Evolutionary conservation across 1,284 basidiomycete species (phyloP), one percentile per base, ranked within the genome.

Genomic region (Tilletia caries): DNA sequence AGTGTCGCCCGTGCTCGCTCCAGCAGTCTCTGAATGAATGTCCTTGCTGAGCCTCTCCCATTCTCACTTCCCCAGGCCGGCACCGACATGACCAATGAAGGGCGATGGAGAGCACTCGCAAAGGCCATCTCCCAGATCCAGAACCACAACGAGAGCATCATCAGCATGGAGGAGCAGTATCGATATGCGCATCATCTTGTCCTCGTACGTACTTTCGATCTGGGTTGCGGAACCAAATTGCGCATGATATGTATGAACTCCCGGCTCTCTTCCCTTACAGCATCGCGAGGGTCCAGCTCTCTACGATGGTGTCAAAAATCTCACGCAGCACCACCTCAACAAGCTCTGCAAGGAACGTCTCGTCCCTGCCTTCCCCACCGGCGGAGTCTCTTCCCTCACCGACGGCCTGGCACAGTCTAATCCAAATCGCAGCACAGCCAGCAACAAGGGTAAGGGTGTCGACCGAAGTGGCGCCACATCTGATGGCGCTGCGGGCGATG

Each of bases 91-190:
- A 71, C 78, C 0, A 69, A 75, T 58, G 75, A 80, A 23, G 80
- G 82, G 23, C 80, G 81, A 78, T 94, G 93, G 92, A 80, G 86
- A 25, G 87, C 88, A 74, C 86, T 96, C 18, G 87, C 90, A 23
- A 86, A 86, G 68, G 97, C 97, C 75, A 95, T 99, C 76, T 88
- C 89, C 70, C 92, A 97, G 86, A 98, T 99, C 69, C 93, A 96
- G 84, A 91, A 93, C 77, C 93, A 96, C 85, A 92, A 96, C 84
- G 93, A 93, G 6, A 89, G 89, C 68, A 91, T 90, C 79, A 89
- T 99, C 34, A 96, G 93, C 18, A 98, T 95, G 80, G 96, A 98
- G 84, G 95, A 97, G 85, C 94, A 95, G 79, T 94, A 96, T 52
- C 72, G 78, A 25, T 79, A 79, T 37, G 77, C 76, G 15, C 79